phyloP scores from a whole-genome alignment of 1,139 yeast species.

The Ogataea hybrid region DNA sequence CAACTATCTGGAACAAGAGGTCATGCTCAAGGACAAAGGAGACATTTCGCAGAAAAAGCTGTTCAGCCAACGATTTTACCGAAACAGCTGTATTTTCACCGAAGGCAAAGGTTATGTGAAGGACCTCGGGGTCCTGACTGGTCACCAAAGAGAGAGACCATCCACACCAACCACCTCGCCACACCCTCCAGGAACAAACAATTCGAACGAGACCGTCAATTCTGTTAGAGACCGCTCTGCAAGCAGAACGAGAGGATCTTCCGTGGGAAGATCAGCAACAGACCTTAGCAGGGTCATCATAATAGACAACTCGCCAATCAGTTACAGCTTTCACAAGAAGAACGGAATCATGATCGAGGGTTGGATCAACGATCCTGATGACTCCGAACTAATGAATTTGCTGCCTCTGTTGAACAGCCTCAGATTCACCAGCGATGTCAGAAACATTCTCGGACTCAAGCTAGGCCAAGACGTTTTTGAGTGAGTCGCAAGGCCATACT shows the following conservation, averaged over 20 bases:
- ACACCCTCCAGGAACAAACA: conserved; percentile 8
- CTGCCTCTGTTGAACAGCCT: conserved; percentile 80
- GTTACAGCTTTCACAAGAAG: conserved; percentile 78
- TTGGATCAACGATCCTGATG: conserved; percentile 95
- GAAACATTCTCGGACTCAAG: conserved; percentile 72
- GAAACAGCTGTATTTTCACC: conserved; percentile 75
- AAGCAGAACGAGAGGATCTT: conserved; percentile 17
- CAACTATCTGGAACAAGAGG: conserved; percentile 72
- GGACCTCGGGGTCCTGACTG: conserved; percentile 53
- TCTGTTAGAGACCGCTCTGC: conserved; percentile 14
- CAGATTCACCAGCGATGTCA: conserved; percentile 82
- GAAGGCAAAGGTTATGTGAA: conserved; percentile 83
- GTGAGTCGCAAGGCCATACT: conserved; percentile 10
- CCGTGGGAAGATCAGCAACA: conserved; percentile 24
- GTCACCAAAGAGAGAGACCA: conserved; percentile 8
- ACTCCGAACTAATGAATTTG: conserved; percentile 73
- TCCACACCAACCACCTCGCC: conserved; percentile 15
- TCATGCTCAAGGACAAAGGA: conserved; percentile 24
- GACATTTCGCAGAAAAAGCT: conserved; percentile 18
- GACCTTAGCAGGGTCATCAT: conserved; percentile 75
- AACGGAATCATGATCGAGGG: conserved; percentile 95
- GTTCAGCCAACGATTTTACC: conserved; percentile 66
- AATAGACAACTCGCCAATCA: conserved; percentile 88
- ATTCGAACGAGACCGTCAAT: conserved; percentile 33
- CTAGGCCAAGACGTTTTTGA: conserved; percentile 74